Conservation (phyloP, 1,139 yeast species). For the Pichia sp. region DNA sequence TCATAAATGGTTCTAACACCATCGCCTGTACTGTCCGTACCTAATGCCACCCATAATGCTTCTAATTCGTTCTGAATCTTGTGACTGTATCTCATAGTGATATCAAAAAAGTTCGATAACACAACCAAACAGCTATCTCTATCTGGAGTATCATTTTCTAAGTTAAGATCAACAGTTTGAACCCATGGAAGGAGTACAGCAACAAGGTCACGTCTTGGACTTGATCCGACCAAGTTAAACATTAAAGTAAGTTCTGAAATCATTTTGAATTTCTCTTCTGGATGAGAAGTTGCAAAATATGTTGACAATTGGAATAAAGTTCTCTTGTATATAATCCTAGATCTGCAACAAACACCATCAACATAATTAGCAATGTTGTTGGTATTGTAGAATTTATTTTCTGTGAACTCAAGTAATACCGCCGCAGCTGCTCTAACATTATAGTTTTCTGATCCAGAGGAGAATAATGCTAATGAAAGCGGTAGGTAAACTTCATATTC, state of each 20-base stretch:
- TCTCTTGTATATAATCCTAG: slow-evolving; percentile 72
- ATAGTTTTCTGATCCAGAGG: slow-evolving; percentile 61
- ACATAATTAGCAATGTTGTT: slow-evolving; percentile 46
- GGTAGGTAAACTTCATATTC: slow-evolving; percentile 52
- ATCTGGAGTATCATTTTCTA: slow-evolving; percentile 37
- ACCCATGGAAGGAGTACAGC: slow-evolving; percentile 88
- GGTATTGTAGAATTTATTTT: slow-evolving; percentile 46
- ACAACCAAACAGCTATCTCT: slow-evolving; percentile 71
- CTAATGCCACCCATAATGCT: slow-evolving; percentile 91
- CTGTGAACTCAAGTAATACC: slow-evolving; percentile 52
- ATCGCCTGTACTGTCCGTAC: slow-evolving; percentile 55
- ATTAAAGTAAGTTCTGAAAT: slow-evolving; percentile 71
- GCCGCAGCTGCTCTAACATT: slow-evolving; percentile 63
- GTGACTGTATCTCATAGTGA: slow-evolving; percentile 73
- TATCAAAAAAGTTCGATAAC: slow-evolving; percentile 73
- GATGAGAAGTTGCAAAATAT: slow-evolving; percentile 53
- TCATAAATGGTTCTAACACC: slow-evolving; percentile 73
- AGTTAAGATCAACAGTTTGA: slow-evolving; percentile 64
- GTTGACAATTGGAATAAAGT: slow-evolving; percentile 68
- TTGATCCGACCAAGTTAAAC: slow-evolving; percentile 57
- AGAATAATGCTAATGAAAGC: slow-evolving; percentile 60
- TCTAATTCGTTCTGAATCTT: slow-evolving; percentile 81
- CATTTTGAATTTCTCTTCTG: slow-evolving; percentile 55
- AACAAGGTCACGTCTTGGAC: slow-evolving; percentile 69
- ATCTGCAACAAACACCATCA: slow-evolving; percentile 60